Conservation (phyloP, 139 green algal species). For the Chlamydomonas eustigma region DNA sequence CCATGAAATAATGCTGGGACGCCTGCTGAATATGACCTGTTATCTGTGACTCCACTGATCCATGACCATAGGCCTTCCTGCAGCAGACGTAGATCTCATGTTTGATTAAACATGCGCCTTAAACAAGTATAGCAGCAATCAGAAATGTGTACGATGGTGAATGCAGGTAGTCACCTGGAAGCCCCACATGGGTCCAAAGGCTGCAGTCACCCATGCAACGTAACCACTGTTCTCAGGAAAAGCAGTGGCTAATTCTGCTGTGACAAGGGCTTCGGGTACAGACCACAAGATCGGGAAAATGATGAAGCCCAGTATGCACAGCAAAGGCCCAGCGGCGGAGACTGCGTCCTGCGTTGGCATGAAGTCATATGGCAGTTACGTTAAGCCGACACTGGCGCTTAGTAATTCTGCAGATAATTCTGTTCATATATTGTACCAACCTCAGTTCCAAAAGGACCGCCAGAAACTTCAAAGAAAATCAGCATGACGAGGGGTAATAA, state of each 20-base stretch:
- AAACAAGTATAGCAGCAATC: no score
- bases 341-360: conserved; percentile 67
- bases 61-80: conserved; percentile 85
- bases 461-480: conserved; percentile 95
- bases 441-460: conserved; percentile 93
- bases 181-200: conserved; percentile 95
- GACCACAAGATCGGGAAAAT: conserved; percentile 83
- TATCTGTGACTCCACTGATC: conserved; percentile 89
- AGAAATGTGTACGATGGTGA: no score
- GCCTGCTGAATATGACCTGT: no score
- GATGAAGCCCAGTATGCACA: conserved; percentile 77
- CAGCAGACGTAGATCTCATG: no score
- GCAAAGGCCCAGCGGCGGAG: conserved; percentile 63
- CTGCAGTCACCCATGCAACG: conserved; percentile 93
- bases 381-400: no score
- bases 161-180: conserved; percentile 62
- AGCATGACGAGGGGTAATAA: conserved; percentile 86
- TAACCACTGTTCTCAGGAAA: conserved; percentile 95
- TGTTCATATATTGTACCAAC: no score
- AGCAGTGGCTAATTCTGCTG: conserved; percentile 85
- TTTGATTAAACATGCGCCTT: no score
- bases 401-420: no score
- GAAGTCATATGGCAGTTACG: not conserved
- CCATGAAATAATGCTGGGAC: no score
- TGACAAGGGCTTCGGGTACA: conserved; percentile 90